Conservation (phyloP, 371 early-diverging fungal species). For the Actinomucor elegans region DNA sequence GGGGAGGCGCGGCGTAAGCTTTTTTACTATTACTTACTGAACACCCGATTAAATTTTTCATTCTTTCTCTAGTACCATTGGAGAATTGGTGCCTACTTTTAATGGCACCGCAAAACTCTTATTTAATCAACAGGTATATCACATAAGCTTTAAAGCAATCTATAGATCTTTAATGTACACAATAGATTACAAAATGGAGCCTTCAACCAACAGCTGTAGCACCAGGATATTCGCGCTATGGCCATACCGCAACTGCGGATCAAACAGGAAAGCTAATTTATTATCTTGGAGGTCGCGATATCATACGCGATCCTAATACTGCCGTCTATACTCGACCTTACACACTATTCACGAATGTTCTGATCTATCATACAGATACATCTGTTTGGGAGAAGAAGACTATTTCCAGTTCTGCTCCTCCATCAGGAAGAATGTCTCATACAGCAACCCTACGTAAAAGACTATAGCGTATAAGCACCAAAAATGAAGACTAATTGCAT, state of each 20-base stretch:
- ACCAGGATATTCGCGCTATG: constrained; percentile 3
- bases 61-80: constrained; percentile 6
- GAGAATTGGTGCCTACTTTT: neutral
- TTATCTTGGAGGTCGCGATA: constrained; percentile 10
- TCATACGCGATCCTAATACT: neutral
- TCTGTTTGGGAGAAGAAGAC: constrained; percentile 6
- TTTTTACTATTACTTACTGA: neutral
- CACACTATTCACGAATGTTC: neutral
- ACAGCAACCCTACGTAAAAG: constrained; percentile 5
- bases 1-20: constrained; percentile 8
- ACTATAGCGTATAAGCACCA: too few species aligned
- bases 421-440: constrained; percentile 7
- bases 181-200: constrained; percentile 7
- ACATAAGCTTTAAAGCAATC: neutral
- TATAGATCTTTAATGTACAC: neutral
- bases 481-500: too few species aligned
- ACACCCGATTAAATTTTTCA: too few species aligned
- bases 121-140: neutral
- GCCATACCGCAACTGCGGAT: constrained; percentile 11
- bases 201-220: neutral
- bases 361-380: constrained; percentile 10
- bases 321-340: constrained; percentile 5
- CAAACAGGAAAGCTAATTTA: constrained; percentile 5
- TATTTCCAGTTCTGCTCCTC: neutral
- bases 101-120: constrained; percentile 4